Percentiles rank a stretch among this genome's conserved stretches.
Conservation (phyloP, 2,329 filamentous ascomycete genomes). For the Diaporthe helianthi region DNA sequence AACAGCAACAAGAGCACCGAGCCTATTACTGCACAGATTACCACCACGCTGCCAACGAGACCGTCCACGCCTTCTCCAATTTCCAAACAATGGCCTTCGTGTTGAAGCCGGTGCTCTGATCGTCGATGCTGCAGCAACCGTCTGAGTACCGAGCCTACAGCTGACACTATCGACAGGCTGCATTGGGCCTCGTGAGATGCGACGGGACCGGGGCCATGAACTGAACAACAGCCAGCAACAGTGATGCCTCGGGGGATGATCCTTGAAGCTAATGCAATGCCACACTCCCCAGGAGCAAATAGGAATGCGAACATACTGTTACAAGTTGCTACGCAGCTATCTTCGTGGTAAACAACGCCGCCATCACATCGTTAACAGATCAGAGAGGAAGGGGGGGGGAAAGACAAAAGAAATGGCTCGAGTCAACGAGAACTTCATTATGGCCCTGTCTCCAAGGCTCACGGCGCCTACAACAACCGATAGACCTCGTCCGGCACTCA, state of each 20-base stretch:
- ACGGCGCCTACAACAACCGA: constrained; percentile 4
- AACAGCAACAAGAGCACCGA: too few species aligned
- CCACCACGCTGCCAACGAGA: not conserved
- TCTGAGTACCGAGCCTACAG: constrained; percentile 22
- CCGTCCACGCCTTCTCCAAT: constrained; percentile 5
- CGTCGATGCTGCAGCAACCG: constrained; percentile 8
- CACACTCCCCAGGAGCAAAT: constrained; percentile 8
- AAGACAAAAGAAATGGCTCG: not conserved
- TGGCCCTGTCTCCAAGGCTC: not conserved
- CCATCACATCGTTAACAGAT: not conserved
- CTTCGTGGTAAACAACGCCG: not conserved
- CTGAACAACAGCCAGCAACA: not conserved
- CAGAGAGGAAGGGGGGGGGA: too few species aligned
- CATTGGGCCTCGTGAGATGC: constrained; percentile 27
- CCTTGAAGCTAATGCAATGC: constrained; percentile 32
- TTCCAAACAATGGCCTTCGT: constrained; percentile 4
- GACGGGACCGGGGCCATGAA: constrained; percentile 8
- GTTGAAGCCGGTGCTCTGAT: not conserved
- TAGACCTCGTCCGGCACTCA: not conserved
- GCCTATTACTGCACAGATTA: not conserved
- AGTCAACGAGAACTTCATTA: not conserved
- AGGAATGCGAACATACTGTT: not conserved
- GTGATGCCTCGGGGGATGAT: not conserved
- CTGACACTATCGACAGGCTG: constrained; percentile 28
- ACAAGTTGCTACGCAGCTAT: too few species aligned